Evolutionary conservation across 108 stramenopile species (phyloP).

Genomic region (Cyclostephanos invisitatus): DNA sequence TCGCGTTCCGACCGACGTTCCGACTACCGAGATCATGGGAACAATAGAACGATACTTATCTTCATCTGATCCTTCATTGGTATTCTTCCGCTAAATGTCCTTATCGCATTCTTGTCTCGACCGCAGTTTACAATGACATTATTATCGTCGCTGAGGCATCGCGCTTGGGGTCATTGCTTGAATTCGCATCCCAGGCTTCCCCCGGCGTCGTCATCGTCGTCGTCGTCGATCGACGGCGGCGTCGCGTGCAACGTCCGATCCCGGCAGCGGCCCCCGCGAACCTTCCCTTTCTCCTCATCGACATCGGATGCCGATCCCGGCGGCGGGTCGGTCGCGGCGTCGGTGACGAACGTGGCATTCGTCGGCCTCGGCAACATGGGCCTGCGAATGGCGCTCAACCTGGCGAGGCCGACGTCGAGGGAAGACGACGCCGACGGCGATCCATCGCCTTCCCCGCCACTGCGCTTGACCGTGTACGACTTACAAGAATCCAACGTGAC

Average conservation of each 20-base stretch:
- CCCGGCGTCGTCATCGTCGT: no score
- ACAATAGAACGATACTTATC: no score
- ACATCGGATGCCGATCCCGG: background rate
- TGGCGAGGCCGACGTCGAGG: constrained; percentile 34
- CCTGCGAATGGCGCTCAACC: constrained; percentile 79
- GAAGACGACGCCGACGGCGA: background rate
- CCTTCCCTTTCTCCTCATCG: background rate
- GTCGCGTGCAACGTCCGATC: background rate
- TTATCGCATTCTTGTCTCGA: constrained; percentile 15
- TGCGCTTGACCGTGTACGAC: constrained; percentile 39
- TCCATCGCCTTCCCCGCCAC: background rate
- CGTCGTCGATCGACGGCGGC: background rate
- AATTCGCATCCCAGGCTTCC: background rate
- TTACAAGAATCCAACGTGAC: constrained; percentile 23
- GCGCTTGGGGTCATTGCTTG: background rate
- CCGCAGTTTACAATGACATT: background rate
- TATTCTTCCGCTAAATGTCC: constrained; percentile 12
- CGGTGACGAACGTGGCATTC: constrained; percentile 64
- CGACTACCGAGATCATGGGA: no score
- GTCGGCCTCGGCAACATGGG: constrained; percentile 96
- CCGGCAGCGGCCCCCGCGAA: background rate
- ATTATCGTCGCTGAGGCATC: constrained; percentile 3
- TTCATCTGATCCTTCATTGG: no score
- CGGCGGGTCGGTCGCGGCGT: background rate
- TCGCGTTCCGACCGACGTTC: no score